Evolutionary conservation across 306 rosid genomes (phyloP).

Genomic region (Malus sylvestris): DNA sequence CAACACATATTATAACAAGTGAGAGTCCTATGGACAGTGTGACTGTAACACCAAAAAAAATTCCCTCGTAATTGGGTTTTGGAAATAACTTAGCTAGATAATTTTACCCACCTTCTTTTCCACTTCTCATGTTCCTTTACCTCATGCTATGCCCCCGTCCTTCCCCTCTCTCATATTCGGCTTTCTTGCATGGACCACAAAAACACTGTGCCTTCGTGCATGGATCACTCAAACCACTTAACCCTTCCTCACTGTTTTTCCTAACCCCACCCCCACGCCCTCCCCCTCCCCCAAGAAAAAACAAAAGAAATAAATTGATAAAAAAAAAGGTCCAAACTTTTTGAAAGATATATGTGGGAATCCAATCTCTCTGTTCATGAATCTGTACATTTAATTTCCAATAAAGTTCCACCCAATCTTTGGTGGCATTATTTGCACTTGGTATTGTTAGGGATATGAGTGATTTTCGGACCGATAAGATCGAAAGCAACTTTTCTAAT

Average conservation of each 20-base stretch:
- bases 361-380: neutral
- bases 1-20: neutral
- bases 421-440: neutral
- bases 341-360: neutral
- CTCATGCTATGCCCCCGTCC: neutral
- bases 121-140: neutral
- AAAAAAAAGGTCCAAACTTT: neutral
- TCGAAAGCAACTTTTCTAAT: no score
- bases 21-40: no score
- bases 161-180: slow-evolving; percentile 1
- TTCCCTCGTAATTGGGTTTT: neutral
- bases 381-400: neutral
- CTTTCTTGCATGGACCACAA: slow-evolving; percentile 73
- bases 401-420: neutral
- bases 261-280: slow-evolving; percentile 16
- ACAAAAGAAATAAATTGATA: neutral
- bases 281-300: slow-evolving; percentile 13
- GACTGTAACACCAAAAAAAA: neutral
- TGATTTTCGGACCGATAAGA: no score
- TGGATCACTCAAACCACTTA: slow-evolving; percentile 56
- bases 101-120: neutral
- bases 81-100: neutral
- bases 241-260: slow-evolving; percentile 14
- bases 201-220: slow-evolving; percentile 36
- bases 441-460: neutral